phyloP scores from a whole-genome alignment of 2,329 filamentous ascomycete species.

The Diaporthe aspalathi region DNA sequence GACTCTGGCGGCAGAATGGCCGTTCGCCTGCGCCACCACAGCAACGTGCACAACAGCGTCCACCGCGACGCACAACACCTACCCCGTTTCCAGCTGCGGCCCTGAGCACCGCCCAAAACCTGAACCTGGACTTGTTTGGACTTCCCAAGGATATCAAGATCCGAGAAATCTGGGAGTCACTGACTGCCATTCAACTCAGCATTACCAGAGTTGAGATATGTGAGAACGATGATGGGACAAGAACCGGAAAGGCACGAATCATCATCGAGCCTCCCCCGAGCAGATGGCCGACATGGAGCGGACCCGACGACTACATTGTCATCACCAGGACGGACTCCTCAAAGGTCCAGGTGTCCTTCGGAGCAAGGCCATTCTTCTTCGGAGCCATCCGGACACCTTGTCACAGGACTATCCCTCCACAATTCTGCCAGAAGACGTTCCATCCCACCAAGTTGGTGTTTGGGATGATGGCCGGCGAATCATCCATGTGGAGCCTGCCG shows the following conservation, averaged over 20 bases:
- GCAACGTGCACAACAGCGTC: not conserved
- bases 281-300: slow-evolving; percentile 35
- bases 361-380: not conserved
- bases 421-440: slow-evolving; percentile 19
- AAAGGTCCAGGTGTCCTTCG: not conserved
- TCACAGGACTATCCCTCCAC: not conserved
- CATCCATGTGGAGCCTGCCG: slow-evolving; percentile 34
- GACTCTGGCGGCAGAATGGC: not conserved
- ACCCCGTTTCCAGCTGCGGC: not conserved
- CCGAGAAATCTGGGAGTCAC: slow-evolving; percentile 61
- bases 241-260: slow-evolving; percentile 58
- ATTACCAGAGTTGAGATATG: slow-evolving; percentile 69
- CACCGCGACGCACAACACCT: not conserved
- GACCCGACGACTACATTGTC: not conserved
- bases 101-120: slow-evolving; percentile 40
- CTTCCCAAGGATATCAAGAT: slow-evolving; percentile 53
- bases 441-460: slow-evolving; percentile 11
- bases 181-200: slow-evolving; percentile 60
- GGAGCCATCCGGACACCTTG: slow-evolving; percentile 10
- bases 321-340: slow-evolving; percentile 11
- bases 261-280: slow-evolving; percentile 68
- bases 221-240: slow-evolving; percentile 53
- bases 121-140: slow-evolving; percentile 48
- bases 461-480: slow-evolving; percentile 35
- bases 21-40: not conserved